Base-by-base conservation (phyloP, 1,139 yeast genomes). In the Pichia sorboxylosa region DNA sequence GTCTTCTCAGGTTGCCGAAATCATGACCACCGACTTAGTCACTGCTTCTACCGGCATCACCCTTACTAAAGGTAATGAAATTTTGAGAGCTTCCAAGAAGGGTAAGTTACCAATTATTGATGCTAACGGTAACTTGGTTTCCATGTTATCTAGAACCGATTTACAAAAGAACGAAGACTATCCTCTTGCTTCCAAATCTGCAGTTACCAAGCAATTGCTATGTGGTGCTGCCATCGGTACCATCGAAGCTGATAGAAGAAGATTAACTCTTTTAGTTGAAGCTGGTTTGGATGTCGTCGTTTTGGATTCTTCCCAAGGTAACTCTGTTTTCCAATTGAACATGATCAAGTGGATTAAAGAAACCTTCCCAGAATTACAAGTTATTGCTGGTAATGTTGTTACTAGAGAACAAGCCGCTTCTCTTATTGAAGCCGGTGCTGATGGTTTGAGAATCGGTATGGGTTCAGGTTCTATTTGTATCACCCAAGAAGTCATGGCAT, bases 221-320 rank as follows among this genome's bases (percentile, higher is more conserved):
- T 84, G 95, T 72, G 98, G 98, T 70, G 99, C 98, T 48, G 93
- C 98, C 42, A 75, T 90, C 55, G 98, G 98, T 61, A 90, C 98
- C 43, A 69, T 93, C 43, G 80, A 73, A 30, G 79, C 84, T 49
- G 98, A 90, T 64, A 81, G 71, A 55, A 79, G 70, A 51, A 84
- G 99, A 66, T 72, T 90, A 52, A 58, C 59, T 41, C 71, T 79
- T 64, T 73, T 90, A 54, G 96, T 81, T 41, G 94, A 76, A 35
- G 98, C 97, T 38, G 99, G 99, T 52, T 74, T 92, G 57, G 99
- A 90, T 59, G 95, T 92, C 46, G 96, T 90, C 42, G 79, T 90
- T 38, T 54, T 92, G 44, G 99, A 92, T 63, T 90, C 97, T 25
- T 84, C 96, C 41, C 95, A 90, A 66, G 99, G 99, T 61, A 82